Percentiles rank a stretch among this genome's conserved stretches.
These are phyloP conservation scores for Apostasia ramifera DNA, from an alignment of 106 monocot species.

Conservation along the genomic window DNA sequence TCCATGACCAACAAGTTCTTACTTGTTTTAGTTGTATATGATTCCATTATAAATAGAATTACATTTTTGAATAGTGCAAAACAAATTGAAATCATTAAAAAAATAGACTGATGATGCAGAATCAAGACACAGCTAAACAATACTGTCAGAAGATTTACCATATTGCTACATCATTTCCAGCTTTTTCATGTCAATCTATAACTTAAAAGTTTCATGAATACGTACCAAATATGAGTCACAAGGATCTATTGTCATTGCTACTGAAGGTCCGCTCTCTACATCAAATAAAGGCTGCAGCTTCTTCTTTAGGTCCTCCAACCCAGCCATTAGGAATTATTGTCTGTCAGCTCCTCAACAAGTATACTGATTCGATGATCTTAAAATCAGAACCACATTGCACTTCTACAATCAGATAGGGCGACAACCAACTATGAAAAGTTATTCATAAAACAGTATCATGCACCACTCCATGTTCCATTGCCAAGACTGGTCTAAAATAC, in stretches of 20 bases:
- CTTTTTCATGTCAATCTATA: not conserved
- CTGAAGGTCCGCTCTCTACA: constrained; percentile 44
- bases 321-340: constrained; percentile 50
- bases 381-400: not conserved
- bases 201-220: not conserved
- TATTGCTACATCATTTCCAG: not conserved
- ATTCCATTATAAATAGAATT: too few relatives aligned
- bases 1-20: too few relatives aligned
- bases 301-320: constrained; percentile 84
- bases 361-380: not conserved
- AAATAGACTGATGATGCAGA: too few relatives aligned
- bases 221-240: constrained; percentile 85
- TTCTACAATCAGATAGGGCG: not conserved
- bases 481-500: too few relatives aligned
- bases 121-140: not conserved
- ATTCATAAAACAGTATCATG: too few relatives aligned
- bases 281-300: constrained; percentile 87
- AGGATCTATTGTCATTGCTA: constrained; percentile 42
- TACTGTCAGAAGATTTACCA: not conserved
- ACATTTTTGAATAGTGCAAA: too few relatives aligned
- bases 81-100: too few relatives aligned
- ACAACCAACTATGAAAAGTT: not conserved
- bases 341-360: not conserved
- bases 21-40: too few relatives aligned
- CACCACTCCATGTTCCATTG: too few relatives aligned